Evolutionary conservation across 257 asterid species (phyloP).

Genomic region (Salvia hispanica): DNA sequence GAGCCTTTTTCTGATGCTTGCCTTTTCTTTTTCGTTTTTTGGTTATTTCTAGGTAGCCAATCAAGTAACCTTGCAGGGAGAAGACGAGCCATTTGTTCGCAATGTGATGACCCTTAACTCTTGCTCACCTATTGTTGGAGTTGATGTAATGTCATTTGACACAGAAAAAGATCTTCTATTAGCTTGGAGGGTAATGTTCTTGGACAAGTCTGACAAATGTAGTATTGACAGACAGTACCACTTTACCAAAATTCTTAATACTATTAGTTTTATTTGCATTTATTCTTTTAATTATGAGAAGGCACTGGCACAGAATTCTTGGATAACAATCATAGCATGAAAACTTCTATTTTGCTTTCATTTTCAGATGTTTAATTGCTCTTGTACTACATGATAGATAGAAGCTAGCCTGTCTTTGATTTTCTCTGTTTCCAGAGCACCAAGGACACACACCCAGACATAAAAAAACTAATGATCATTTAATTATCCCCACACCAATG

Average conservation of each 20-base stretch:
- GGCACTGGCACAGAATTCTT: constrained; percentile 10
- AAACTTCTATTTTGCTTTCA: constrained; percentile 1
- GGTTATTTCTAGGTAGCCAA: constrained; percentile 75
- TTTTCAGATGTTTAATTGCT: constrained; percentile 10
- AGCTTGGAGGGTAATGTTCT: constrained; percentile 92
- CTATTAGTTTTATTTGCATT: constrained; percentile 11
- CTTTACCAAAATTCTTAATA: neutral
- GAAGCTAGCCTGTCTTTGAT: constrained; percentile 18
- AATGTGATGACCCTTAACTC: constrained; percentile 97
- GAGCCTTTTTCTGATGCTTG: constrained; percentile 33
- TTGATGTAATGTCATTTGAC: constrained; percentile 95
- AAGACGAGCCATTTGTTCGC: constrained; percentile 84
- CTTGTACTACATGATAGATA: constrained; percentile 17
- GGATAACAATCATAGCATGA: constrained; percentile 8
- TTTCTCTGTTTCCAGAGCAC: neutral
- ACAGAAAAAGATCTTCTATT: constrained; percentile 83
- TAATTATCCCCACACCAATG: neutral
- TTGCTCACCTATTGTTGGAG: constrained; percentile 97
- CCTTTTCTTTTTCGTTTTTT: neutral
- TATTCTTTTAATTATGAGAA: constrained; percentile 14
- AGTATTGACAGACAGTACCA: constrained; percentile 6
- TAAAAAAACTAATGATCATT: neutral
- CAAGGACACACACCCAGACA: neutral
- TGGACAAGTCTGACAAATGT: constrained; percentile 5
- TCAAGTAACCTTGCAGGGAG: constrained; percentile 92